Evolutionary conservation across 1,284 basidiomycete species (phyloP).

Genomic region (Stygiomarasmius scandens): DNA sequence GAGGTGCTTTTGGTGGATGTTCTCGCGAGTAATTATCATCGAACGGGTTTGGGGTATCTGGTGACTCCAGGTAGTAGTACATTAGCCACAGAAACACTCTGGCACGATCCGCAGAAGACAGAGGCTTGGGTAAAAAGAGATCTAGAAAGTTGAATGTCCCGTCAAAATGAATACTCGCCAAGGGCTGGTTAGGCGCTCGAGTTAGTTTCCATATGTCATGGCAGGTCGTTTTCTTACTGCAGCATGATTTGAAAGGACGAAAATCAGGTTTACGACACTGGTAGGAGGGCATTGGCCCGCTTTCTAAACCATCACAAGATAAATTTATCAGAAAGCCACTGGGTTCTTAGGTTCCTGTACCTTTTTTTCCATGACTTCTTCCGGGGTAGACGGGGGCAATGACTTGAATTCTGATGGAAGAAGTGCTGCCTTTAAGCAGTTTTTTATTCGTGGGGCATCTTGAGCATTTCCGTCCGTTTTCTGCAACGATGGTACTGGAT

Average conservation of each 20-base stretch:
- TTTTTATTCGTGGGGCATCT: constrained; percentile 85
- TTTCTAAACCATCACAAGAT: constrained; percentile 38
- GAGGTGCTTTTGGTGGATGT: constrained; percentile 57
- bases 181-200: constrained; percentile 49
- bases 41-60: constrained; percentile 63
- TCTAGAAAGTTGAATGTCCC: constrained; percentile 76
- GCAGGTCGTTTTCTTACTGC: constrained; percentile 39
- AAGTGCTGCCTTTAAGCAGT: constrained; percentile 73
- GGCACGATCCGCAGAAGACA: constrained; percentile 73
- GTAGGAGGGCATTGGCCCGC: constrained; percentile 70
- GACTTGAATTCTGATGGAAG: constrained; percentile 72
- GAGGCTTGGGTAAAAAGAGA: constrained; percentile 75
- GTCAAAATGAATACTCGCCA: constrained; percentile 75
- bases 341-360: neutral
- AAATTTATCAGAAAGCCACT: neutral
- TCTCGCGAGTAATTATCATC: constrained; percentile 56
- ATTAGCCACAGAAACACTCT: constrained; percentile 79
- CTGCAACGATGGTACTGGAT: constrained; percentile 83
- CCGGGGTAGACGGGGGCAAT: constrained; percentile 68
- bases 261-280: constrained; percentile 78
- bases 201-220: constrained; percentile 3
- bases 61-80: constrained; percentile 74
- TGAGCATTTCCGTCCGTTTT: constrained; percentile 83
- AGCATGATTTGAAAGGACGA: constrained; percentile 73
- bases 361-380: constrained; percentile 67